Percentiles rank a stretch among this genome's conserved stretches.
These are phyloP conservation scores for Eucalyptus brandiana DNA, from an alignment of 345 rosid species.

Conservation along the genomic window DNA sequence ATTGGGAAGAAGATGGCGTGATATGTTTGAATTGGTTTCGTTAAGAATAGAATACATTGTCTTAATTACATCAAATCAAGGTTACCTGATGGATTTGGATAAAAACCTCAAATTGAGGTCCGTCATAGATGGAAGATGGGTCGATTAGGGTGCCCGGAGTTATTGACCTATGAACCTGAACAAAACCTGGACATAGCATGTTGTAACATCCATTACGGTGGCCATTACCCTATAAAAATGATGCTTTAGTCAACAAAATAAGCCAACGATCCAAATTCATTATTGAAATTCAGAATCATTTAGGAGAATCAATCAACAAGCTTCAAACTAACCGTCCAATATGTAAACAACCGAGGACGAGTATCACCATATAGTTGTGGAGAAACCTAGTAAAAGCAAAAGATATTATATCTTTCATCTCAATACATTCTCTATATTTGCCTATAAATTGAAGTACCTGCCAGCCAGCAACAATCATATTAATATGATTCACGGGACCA, in stretches of 20 bases:
- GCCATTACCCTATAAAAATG: background rate
- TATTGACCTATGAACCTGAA: background rate
- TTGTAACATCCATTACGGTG: background rate
- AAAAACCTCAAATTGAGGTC: rapidly evolving
- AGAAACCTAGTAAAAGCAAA: background rate
- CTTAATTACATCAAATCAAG: background rate
- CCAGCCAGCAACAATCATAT: background rate
- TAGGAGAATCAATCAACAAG: background rate
- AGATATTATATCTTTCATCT: too few relatives aligned
- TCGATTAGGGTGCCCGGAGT: background rate
- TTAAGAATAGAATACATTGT: background rate
- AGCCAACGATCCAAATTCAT: background rate
- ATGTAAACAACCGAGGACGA: background rate
- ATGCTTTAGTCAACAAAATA: background rate
- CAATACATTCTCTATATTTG: too few relatives aligned
- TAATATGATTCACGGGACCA: background rate
- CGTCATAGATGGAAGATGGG: background rate
- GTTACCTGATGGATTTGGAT: background rate
- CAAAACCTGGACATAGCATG: background rate
- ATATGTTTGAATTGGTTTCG: background rate
- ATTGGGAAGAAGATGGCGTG: background rate
- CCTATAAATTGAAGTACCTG: too few relatives aligned
- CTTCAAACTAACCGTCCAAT: background rate
- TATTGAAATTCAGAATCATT: background rate
- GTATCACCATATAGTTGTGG: background rate